A percentile compares a stretch with the other conserved stretches of the same genome.
These are phyloP conservation scores for Tylopilus subfusipes DNA, from an alignment of 768 basidiomycete genomes.

Conservation along the genomic window DNA sequence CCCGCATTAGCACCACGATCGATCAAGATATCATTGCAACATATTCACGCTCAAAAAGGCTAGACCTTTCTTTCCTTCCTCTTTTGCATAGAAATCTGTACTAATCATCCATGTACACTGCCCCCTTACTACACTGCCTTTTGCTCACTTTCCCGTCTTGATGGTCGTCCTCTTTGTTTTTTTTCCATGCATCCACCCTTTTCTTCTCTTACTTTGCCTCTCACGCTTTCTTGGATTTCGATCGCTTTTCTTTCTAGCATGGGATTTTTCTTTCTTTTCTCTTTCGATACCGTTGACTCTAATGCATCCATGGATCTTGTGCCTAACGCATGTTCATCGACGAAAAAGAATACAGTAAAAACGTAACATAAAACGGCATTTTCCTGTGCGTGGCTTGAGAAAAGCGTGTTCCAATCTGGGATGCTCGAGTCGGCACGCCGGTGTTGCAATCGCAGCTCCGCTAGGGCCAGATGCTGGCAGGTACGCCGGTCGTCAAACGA, in stretches of 20 bases:
- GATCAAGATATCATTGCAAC: constrained; percentile 5
- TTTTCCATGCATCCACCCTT: background rate
- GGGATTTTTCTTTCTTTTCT: no score
- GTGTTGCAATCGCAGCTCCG: no score
- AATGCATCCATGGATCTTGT: no score
- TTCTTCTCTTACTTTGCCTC: background rate
- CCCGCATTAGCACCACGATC: background rate
- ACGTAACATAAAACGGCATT: background rate
- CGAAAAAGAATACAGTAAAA: no score
- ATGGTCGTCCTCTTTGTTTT: background rate
- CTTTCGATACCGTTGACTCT: background rate
- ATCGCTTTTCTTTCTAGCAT: background rate
- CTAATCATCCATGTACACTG: constrained; percentile 6
- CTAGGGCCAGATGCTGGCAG: no score
- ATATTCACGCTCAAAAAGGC: background rate
- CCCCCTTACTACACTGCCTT: background rate
- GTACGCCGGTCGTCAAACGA: no score
- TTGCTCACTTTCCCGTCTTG: background rate
- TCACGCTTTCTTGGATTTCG: background rate
- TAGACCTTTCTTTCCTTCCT: background rate
- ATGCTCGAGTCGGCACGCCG: no score
- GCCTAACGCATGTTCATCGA: no score
- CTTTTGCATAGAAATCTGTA: constrained; percentile 11
- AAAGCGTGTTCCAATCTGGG: no score
- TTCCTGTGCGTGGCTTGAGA: no score